Percentiles rank a stretch among this genome's conserved stretches.
Evolutionary conservation across 495 filamentous ascomycete species (phyloP).

Genomic region (Lineolata rhizophorae): DNA sequence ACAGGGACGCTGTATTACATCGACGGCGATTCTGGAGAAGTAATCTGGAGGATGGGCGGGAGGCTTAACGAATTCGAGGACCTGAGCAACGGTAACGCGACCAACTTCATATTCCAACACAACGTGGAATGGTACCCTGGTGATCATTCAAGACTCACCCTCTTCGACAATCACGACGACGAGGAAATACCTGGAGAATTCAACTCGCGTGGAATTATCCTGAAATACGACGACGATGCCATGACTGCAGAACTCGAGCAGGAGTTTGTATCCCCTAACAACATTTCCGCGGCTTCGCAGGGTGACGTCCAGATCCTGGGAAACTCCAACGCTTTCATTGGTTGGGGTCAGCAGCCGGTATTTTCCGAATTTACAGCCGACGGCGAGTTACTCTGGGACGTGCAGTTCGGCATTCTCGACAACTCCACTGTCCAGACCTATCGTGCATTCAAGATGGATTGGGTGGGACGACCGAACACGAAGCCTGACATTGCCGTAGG

Average conservation of each 20-base stretch:
- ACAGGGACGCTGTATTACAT: constrained; percentile 18
- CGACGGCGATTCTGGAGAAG: constrained; percentile 15
- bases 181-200: constrained; percentile 9
- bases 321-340: constrained; percentile 25
- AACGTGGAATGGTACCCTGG: constrained; percentile 23
- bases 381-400: constrained; percentile 11
- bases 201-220: constrained; percentile 21
- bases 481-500: constrained; percentile 14
- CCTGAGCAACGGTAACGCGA: constrained; percentile 19
- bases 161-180: constrained; percentile 19
- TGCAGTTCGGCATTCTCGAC: constrained; percentile 8
- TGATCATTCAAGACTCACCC: constrained; percentile 9
- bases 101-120: constrained; percentile 31
- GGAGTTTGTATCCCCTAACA: constrained; percentile 15
- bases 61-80: constrained; percentile 25
- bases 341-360: constrained; percentile 25
- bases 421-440: constrained; percentile 11
- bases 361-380: constrained; percentile 24
- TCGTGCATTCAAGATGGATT: constrained; percentile 9
- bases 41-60: constrained; percentile 25
- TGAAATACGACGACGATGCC: constrained; percentile 21
- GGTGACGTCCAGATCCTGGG: constrained; percentile 25
- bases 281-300: constrained; percentile 21
- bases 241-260: constrained; percentile 20
- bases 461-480: constrained; percentile 8